These are phyloP conservation scores for Populus deltoides DNA, from an alignment of 345 rosid species.

Conservation along the genomic window DNA sequence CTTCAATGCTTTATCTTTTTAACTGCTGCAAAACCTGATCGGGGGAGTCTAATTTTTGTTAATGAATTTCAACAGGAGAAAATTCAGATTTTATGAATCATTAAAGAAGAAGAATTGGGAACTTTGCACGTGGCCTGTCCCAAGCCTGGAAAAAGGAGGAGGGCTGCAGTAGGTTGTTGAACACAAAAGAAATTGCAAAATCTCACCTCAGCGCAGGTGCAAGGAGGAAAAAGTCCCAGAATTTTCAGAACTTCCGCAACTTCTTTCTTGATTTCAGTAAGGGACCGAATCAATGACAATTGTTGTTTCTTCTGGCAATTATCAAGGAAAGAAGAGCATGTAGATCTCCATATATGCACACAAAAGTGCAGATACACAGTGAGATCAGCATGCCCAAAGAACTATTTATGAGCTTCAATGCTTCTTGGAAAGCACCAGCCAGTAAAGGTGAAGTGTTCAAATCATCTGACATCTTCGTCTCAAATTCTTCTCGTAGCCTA, in stretches of 20 bases:
- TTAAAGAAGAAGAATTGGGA: neutral
- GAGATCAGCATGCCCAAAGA: constrained; percentile 40
- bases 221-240: constrained; percentile 58
- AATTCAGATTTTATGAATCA: neutral
- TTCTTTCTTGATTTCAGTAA: constrained; percentile 55
- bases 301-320: constrained; percentile 63
- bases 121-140: neutral
- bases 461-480: constrained; percentile 73
- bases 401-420: constrained; percentile 69
- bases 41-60: neutral
- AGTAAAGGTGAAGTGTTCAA: constrained; percentile 71
- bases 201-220: constrained; percentile 52
- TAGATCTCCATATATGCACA: neutral
- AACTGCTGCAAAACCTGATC: constrained; percentile 56
- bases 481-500: constrained; percentile 55
- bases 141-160: neutral
- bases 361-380: neutral
- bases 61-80: neutral
- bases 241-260: constrained; percentile 51
- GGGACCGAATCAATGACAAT: constrained; percentile 52
- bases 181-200: neutral
- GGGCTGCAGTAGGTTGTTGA: neutral
- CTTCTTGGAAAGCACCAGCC: constrained; percentile 82
- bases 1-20: constrained; percentile 59
- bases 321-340: neutral